Evolutionary conservation across 768 basidiomycete species (phyloP), one percentile per base, ranked within the genome.

Genomic region (Tephrocybe sp.): DNA sequence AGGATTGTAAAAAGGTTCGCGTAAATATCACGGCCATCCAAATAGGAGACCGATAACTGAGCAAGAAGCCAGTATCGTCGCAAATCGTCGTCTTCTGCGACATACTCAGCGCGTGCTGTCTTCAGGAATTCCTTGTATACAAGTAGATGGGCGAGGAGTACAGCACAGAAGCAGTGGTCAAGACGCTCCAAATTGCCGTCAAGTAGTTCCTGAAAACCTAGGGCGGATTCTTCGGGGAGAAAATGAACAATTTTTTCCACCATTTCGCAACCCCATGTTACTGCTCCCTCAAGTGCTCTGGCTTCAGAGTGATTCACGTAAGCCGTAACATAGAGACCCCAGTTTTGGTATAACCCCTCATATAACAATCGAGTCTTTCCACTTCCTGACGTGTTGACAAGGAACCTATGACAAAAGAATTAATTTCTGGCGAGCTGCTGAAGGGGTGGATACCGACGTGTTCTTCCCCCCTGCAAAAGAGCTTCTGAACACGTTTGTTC

Each of bases 91-190:
- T 32, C 22, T 13, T 31, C n/a, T 16, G 16, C 18, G 8, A 40
- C n/a, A 8, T 21, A 2, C 5, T 48, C 47, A n/a, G 38, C 21
- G n/a, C 15, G 38, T 12, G 38, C 36, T 24, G 28, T 48, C n/a
- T 31, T 32, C 21, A 48, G 16, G 18, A 48, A 48, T n/a, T 40
- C 38, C 18, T 12, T 48, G 13, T 39, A 48, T 0, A 48, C 24
- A 11, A 39, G 38, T 2, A 48, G 7, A 13, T 48, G 47, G 2
- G 8, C 21, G n/a, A 48, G 36, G 15, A 48, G 47, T 4, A 48
- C 47, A 0, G 13, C 18, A 5, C 38, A 41, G 22, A 48, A 34
- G 0, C 47, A 31, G 21, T 39, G 47, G 19, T 25, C 2, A 2
- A 41, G 22, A 15, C 4, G 7, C 15, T 18, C 30, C 5, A 31